phyloP scores from a whole-genome alignment of 2,329 filamentous ascomycete species.

The Fusarium sambucinum region DNA sequence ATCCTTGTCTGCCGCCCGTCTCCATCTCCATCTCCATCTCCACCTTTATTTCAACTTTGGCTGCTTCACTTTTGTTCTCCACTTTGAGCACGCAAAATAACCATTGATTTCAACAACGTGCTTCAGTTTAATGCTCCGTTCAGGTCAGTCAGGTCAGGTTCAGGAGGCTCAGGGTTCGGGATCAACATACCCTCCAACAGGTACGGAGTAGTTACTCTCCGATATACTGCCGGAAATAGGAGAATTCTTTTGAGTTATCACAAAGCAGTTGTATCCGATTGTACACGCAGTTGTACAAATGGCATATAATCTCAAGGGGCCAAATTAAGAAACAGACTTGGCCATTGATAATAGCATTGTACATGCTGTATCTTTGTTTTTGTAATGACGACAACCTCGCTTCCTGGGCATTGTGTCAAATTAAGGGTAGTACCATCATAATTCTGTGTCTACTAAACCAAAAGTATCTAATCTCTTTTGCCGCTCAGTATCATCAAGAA shows the following conservation, averaged over 20 bases:
- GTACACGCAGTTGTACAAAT: constrained; percentile 1
- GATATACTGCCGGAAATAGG: neutral
- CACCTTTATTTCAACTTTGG: constrained; percentile 14
- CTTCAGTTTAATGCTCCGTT: constrained; percentile 25
- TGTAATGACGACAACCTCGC: neutral
- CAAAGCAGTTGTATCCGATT: neutral
- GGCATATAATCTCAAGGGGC: constrained; percentile 5
- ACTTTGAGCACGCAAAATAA: constrained; percentile 36
- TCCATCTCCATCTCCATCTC: constrained; percentile 19
- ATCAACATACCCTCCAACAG: constrained; percentile 15
- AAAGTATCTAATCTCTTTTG: neutral
- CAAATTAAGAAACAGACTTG: neutral
- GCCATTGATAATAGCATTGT: neutral
- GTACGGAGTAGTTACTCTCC: constrained; percentile 4
- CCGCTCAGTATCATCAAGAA: neutral
- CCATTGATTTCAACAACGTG: constrained; percentile 36
- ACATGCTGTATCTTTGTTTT: neutral
- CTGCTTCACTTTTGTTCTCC: constrained; percentile 35
- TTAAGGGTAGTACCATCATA: neutral
- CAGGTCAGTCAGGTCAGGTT: constrained; percentile 4
- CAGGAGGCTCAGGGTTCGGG: constrained; percentile 13
- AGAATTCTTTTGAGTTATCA: constrained; percentile 3
- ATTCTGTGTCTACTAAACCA: neutral
- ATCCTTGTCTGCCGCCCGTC: constrained; percentile 29
- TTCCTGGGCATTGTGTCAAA: neutral